Evolutionary conservation across 2,329 filamentous ascomycete genomes (phyloP).

Genomic region (Aschersonia sp.): DNA sequence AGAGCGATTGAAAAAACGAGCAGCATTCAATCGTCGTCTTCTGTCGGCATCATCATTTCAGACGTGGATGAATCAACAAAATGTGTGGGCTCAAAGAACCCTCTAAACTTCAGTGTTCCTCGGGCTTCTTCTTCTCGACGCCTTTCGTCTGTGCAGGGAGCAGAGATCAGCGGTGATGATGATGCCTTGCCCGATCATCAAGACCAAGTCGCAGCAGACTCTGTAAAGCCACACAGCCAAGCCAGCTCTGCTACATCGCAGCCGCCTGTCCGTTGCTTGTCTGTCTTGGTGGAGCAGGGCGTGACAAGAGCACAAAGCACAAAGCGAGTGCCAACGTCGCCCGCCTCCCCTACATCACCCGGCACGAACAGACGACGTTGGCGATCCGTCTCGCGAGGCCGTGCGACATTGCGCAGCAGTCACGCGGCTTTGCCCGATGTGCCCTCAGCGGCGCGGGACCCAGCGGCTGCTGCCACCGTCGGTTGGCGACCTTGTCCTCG

Average conservation of each 20-base stretch:
- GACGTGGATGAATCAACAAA: constrained; percentile 5
- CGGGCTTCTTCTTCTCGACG: constrained; percentile 28
- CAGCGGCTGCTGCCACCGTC: not conserved
- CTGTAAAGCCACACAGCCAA: constrained; percentile 7
- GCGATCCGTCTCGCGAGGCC: constrained; percentile 1
- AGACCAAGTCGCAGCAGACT: not conserved
- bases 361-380: not conserved
- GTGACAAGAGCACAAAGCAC: not conserved
- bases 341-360: not conserved
- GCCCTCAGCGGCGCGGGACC: not conserved
- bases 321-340: not conserved
- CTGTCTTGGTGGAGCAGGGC: constrained; percentile 35
- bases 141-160: constrained; percentile 24
- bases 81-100: constrained; percentile 11
- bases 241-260: constrained; percentile 31
- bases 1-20: too few species aligned
- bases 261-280: constrained; percentile 32
- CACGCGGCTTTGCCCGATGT: constrained; percentile 1
- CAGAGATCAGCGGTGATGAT: constrained; percentile 6
- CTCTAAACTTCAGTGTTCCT: constrained; percentile 41
- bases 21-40: not conserved
- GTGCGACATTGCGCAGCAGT: not conserved
- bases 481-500: constrained; percentile 1
- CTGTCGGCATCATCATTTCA: constrained; percentile 2
- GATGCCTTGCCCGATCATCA: constrained; percentile 3